These are phyloP conservation scores for Cicer chorassanicum DNA, from an alignment of 306 rosid genomes.

Conservation along the genomic window DNA sequence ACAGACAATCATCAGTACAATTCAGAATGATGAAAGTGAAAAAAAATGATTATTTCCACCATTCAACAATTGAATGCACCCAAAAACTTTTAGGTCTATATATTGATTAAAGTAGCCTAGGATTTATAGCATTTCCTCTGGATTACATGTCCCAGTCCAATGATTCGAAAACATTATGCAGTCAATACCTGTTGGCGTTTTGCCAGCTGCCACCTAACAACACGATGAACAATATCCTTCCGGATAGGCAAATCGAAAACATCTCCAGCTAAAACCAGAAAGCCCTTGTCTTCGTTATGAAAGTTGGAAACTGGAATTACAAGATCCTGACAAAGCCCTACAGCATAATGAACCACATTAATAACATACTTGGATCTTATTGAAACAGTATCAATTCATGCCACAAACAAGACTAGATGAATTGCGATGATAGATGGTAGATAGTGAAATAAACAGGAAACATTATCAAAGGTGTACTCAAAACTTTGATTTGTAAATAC, in stretches of 20 bases:
- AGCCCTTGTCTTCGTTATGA: slow-evolving; percentile 81
- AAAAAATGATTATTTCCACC: slow-evolving; percentile 30
- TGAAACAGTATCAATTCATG: slow-evolving; percentile 24
- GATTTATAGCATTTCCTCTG: slow-evolving; percentile 27
- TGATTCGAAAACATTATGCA: slow-evolving; percentile 39
- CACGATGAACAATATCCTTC: slow-evolving; percentile 88
- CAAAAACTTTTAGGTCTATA: not conserved
- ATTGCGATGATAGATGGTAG: slow-evolving; percentile 26
- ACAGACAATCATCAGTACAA: slow-evolving; percentile 23
- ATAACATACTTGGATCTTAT: slow-evolving; percentile 26
- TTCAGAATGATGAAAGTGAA: not conserved
- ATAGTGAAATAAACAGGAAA: not conserved
- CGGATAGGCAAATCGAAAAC: slow-evolving; percentile 90
- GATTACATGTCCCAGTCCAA: slow-evolving; percentile 37
- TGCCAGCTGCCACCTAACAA: slow-evolving; percentile 94
- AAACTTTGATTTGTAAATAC: not conserved
- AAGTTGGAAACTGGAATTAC: slow-evolving; percentile 91
- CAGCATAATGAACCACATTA: slow-evolving; percentile 43
- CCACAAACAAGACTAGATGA: slow-evolving; percentile 6
- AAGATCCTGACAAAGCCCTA: slow-evolving; percentile 83
- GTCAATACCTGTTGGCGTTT: slow-evolving; percentile 81
- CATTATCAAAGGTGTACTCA: slow-evolving; percentile 24
- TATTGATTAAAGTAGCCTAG: slow-evolving; percentile 8
- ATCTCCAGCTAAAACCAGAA: slow-evolving; percentile 89
- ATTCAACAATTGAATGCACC: slow-evolving; percentile 30